Base-by-base conservation (phyloP, 148 eudicot genomes). In the Fallopia convolvulus region DNA sequence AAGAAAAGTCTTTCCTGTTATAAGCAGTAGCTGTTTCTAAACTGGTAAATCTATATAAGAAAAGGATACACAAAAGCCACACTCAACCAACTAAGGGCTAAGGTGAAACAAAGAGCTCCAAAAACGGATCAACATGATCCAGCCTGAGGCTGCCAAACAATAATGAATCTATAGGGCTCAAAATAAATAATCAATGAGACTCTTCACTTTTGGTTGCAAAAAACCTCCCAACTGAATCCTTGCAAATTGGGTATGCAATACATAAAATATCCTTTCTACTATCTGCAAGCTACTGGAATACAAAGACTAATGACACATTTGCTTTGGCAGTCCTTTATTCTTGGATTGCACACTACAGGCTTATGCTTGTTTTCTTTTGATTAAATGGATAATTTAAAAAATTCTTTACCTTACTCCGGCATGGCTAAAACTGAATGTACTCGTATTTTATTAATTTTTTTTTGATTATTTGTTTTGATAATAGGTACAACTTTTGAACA, bases 401-500 rank as follows among this genome's bases (percentile, higher is more conserved):
- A 12, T 30, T 2, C 18, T 0, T 30, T 18, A 30, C 4, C 70
- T 32, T 65, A 65, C 18, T 26, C 70, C 32, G 0, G 40, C 40
- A 30, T 32, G 40, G 7, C 6, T 65, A 32, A 32, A 30, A 17
- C 8, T 3, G 36, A 23, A 65, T 13, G 2, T 58, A 32, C 32
- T 65, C 41, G 17, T 11, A 30, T 65, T 65, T 26, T 26, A 26
- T 26, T 26, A 26, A 26, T 26, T 26, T 26, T 26, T 26, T 26
- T 26, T 26, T 14, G 8, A n/a, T 55, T 78, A 17, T 74, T 72
- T 81, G 14, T 82, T 86, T 81, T 39, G 8, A 9, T 17, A 39
- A 46, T 88, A 95, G 99, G 89, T 82, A 80, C 76, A 80, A 74
- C 74, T 53, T 82, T 79, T 83, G 77, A 75, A 42, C 83, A 85